Evolutionary conservation across 495 filamentous ascomycete genomes (phyloP).

Genomic region (Xylaria flabelliformis): DNA sequence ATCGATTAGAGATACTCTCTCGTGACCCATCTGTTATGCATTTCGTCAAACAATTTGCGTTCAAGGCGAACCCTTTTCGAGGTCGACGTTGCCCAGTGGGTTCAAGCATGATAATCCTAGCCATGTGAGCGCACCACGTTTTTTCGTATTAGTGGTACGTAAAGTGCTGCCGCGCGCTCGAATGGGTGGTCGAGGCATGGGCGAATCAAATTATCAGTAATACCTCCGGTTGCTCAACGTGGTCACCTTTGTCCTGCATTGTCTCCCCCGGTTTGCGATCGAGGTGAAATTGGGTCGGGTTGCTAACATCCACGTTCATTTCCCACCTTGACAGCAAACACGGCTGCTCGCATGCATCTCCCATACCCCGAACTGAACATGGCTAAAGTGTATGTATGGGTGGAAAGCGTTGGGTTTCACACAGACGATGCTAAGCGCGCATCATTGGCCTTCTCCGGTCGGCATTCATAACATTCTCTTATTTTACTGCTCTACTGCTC

Average conservation of each 20-base stretch:
- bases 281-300: slow-evolving; percentile 4
- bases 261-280: background rate
- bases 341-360: background rate
- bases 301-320: background rate
- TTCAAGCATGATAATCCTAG: background rate
- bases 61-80: background rate
- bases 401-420: background rate
- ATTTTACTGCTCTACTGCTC: background rate
- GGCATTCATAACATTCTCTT: background rate
- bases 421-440: background rate
- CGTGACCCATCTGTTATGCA: background rate
- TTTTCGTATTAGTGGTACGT: slow-evolving; percentile 15
- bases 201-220: slow-evolving; percentile 8
- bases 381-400: background rate
- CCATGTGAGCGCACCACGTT: slow-evolving; percentile 25
- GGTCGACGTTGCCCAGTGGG: background rate
- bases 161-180: slow-evolving; percentile 11
- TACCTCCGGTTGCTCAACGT: slow-evolving; percentile 6
- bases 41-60: background rate
- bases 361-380: background rate
- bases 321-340: background rate
- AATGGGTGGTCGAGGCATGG: background rate
- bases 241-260: slow-evolving; percentile 9
- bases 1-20: background rate
- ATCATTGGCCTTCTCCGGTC: background rate